Percentiles rank a stretch among this genome's conserved stretches.
Evolutionary conservation across 352 stramenopile genomes (phyloP).

Genomic region (Pythium guiyangense): DNA sequence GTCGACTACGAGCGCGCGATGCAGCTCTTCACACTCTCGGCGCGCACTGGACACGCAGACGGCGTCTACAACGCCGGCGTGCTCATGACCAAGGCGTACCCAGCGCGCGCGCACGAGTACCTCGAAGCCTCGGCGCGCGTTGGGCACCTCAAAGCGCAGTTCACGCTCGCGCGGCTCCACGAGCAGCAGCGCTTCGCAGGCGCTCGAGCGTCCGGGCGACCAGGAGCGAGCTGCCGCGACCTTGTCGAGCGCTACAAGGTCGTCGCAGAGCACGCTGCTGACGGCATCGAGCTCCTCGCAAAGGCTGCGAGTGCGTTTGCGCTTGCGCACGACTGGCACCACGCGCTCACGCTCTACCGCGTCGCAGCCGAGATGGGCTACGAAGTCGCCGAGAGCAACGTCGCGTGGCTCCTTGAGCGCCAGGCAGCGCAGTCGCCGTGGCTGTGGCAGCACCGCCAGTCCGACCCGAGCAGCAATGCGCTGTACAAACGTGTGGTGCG

Average conservation of each 20-base stretch:
- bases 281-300: conserved; percentile 35
- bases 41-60: conserved; percentile 50
- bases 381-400: conserved; percentile 86
- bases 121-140: conserved; percentile 56
- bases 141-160: conserved; percentile 72
- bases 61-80: conserved; percentile 70
- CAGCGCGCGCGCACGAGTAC: conserved; percentile 45
- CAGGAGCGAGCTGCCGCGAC: conserved; percentile 16
- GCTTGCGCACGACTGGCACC: conserved; percentile 22
- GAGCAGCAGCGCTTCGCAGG: conserved; percentile 24
- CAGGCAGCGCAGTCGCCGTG: neutral
- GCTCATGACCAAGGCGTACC: conserved; percentile 29
- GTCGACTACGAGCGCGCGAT: conserved; percentile 45
- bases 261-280: conserved; percentile 55
- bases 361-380: conserved; percentile 79
- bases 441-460: neutral
- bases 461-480: conserved; percentile 2
- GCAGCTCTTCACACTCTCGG: conserved; percentile 45
- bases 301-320: conserved; percentile 25
- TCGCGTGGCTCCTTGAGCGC: conserved; percentile 74
- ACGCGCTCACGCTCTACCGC: conserved; percentile 58
- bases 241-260: conserved; percentile 75
- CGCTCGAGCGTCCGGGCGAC: neutral
- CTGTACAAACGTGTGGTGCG: conserved; percentile 35
- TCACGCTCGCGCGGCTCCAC: conserved; percentile 59